phyloP scores from a whole-genome alignment of 176 grass and related monocot genomes.

The Juncus effusus region DNA sequence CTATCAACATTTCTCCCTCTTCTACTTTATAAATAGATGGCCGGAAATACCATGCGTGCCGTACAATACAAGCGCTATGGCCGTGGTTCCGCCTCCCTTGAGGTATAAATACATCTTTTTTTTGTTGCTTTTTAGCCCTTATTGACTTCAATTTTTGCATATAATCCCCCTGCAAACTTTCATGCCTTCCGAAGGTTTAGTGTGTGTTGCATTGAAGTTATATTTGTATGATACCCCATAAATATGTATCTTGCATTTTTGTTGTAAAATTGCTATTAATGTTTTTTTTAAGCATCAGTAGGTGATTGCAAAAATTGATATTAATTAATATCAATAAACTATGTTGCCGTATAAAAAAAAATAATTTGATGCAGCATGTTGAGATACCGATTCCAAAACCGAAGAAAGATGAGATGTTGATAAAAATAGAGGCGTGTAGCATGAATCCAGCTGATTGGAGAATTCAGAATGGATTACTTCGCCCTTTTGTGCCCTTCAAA shows the following conservation, averaged over 20 bases:
- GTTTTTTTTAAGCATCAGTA: no score
- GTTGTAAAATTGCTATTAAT: no score
- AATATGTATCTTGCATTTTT: neutral
- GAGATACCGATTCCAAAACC: slow-evolving; percentile 39
- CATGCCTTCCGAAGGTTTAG: neutral
- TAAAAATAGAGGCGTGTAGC: slow-evolving; percentile 42
- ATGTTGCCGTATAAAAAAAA: neutral
- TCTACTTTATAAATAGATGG: neutral
- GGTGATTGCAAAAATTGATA: no score
- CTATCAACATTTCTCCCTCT: neutral
- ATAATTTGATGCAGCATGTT: slow-evolving; percentile 25
- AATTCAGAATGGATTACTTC: slow-evolving; percentile 34
- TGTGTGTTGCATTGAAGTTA: neutral
- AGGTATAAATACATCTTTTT: slow-evolving; percentile 21
- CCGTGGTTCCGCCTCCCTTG: slow-evolving; percentile 31
- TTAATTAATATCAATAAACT: neutral
- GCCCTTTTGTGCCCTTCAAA: slow-evolving; percentile 40
- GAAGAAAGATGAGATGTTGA: slow-evolving; percentile 46
- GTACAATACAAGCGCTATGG: slow-evolving; percentile 48
- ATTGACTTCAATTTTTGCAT: neutral
- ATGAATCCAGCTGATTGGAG: slow-evolving; percentile 41
- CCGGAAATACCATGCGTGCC: slow-evolving; percentile 33
- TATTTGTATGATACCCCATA: neutral
- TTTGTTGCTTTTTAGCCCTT: neutral
- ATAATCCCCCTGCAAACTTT: neutral